Evolutionary conservation across 495 filamentous ascomycete species (phyloP), one percentile per base, ranked within the genome.

Genomic region (Aspergillus wentii): DNA sequence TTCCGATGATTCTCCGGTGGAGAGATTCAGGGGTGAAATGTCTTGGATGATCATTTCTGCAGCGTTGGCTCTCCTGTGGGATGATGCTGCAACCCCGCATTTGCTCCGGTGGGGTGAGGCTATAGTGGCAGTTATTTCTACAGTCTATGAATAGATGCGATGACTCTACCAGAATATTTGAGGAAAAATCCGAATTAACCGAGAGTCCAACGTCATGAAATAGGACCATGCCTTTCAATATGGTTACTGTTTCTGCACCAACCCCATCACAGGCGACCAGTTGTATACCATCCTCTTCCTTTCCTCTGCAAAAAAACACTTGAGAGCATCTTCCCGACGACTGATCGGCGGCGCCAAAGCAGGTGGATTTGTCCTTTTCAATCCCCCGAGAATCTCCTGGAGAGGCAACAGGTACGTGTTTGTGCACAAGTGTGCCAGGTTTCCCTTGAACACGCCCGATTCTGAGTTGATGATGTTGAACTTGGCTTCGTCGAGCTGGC

Each of bases 381-480:
- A 34, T 1, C 38, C 38, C 20, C 38, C 26, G 13, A 47, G 15
- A 9, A 47, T 47, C 20, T 42, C 44, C 5, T 22, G 28, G n/a
- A 42, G 21, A 18, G 38, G 33, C 33, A 47, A 14, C 32, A 47
- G 26, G 29, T 38, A 41, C 15, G 44, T 47, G 16, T 41, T 38
- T 13, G 44, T 47, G 21, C 44, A 38, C 5, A 41, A 18, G 8
- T 47, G 44, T 17, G 17, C 25, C 11, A 41, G 17, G 5, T 28
- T n/a, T 27, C 33, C 22, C n/a, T 26, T 14, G 15, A 47, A 47
- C 15, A 8, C 15, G 4, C 20, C 38, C 3, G 9, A 19, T 11
- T 47, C n/a, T 8, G 16, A 31, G 10, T 42, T 33, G 8, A 47
- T 3, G 7, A 47, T 23, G 16, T 19, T 13, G 11, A 41, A 38